Conservation (phyloP, 2,329 filamentous ascomycete genomes). For the Alternaria dauci region DNA sequence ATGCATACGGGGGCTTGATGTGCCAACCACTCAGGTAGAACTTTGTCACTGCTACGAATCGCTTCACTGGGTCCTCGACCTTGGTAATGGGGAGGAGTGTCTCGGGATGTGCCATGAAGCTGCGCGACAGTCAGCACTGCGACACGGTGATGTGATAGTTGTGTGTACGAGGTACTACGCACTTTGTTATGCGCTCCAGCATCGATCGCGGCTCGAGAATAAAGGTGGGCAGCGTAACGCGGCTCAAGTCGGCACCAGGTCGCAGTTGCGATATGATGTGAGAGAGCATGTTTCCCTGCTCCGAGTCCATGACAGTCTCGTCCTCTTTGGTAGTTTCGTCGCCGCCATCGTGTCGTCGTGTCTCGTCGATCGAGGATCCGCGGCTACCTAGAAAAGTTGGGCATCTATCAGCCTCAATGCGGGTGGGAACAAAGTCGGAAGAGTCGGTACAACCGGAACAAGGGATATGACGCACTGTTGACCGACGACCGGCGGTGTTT, state of each 20-base stretch:
- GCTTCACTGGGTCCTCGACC: conserved; percentile 86
- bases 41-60: conserved; percentile 95
- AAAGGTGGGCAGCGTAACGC: conserved; percentile 94
- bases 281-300: conserved; percentile 94
- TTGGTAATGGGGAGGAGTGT: conserved; percentile 86
- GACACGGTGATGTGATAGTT: too few species aligned
- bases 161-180: conserved; percentile 48
- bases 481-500: conserved; percentile 37
- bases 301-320: conserved; percentile 83
- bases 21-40: conserved; percentile 99
- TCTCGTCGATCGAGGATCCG: conserved; percentile 53
- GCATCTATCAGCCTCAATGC: conserved; percentile 27
- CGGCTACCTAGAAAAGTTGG: conserved; percentile 46
- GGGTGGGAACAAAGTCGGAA: background rate
- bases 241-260: conserved; percentile 91
- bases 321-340: conserved; percentile 63
- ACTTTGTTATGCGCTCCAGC: conserved; percentile 99
- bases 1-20: conserved; percentile 89
- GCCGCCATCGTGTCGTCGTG: conserved; percentile 44
- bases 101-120: conserved; percentile 99
- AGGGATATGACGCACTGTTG: conserved; percentile 38
- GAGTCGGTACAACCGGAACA: conserved; percentile 14
- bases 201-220: conserved; percentile 98
- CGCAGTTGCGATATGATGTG: conserved; percentile 98
- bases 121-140: conserved; percentile 52